Base-by-base conservation (phyloP, 768 basidiomycete species). In the Tylopilus subfusipes region DNA sequence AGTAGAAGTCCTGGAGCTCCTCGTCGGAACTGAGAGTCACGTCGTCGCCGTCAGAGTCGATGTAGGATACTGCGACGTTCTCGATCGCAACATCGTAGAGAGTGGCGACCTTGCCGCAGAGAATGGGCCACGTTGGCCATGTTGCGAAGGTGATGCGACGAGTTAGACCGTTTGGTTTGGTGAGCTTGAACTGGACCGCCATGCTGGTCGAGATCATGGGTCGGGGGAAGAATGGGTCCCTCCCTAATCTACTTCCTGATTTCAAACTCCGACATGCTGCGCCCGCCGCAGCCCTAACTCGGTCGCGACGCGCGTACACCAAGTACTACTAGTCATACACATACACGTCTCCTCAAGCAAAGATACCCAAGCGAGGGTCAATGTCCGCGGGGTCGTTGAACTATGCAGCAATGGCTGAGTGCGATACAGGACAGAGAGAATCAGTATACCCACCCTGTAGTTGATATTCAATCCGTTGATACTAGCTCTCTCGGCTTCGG, bases 21-120 rank as follows among this genome's bases (percentile, higher is more conserved):
- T 84, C 84, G 51, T 89, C 77, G 4, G 89, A 82, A 69, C 82
- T 88, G 53, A 91, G 75, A 12, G 89, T 91, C 57, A 93, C 82
- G 55, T 85, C 82, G 63, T 92, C 90, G 36, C 81, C 78, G 63
- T 92, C 89, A 30, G 67, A 66, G 68, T 93, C 90, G 46, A 84
- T 55, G 68, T 93, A 92, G 30, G 85, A 83, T 31, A 88, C 83
- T 3, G 76, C 87, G 48, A 90, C 72, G 48, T 78, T 77, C 53
- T 80, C 78, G 50, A 70, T 51, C 4, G 86, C 80, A 38, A 92
- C 84, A 42, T 65, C 64, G 68, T 75, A 82, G 67, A 91, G 53
- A 75, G 69, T 24, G 61, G 58, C 75, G 53, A 90, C 80, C 61
- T 76, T 84, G 34, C 73, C 60, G 13, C 85, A 79, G 45, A 91